These are phyloP conservation scores for Diaporthe helianthi DNA, from an alignment of 2,329 filamentous ascomycete genomes.

Conservation along the genomic window DNA sequence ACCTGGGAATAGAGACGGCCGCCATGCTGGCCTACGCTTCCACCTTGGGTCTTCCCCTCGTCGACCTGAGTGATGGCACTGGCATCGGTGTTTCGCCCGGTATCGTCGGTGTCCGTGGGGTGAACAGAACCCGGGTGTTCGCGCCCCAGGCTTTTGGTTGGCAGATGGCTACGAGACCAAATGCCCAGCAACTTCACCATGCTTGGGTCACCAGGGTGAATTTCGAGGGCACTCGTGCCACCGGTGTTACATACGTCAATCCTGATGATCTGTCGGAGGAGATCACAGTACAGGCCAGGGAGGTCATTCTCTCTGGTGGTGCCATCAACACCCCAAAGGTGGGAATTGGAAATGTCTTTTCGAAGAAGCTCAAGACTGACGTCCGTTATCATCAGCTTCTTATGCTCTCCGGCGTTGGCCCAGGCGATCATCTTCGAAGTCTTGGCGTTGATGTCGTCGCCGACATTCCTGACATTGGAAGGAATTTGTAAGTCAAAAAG, in stretches of 20 bases:
- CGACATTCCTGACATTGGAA: neutral
- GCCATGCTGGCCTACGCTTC: neutral
- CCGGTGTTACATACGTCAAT: neutral
- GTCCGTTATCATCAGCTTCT: neutral
- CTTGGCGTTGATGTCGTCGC: neutral
- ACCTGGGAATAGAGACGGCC: neutral
- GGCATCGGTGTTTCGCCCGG: neutral
- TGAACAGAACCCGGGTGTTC: neutral
- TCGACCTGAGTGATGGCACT: neutral
- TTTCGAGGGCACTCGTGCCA: neutral
- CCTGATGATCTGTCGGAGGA: neutral
- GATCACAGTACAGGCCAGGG: neutral
- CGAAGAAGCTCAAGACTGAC: neutral
- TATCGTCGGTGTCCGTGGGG: neutral
- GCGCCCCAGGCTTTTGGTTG: slow-evolving; percentile 7
- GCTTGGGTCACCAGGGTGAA: neutral
- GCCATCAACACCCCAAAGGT: neutral
- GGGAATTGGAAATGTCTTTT: too few relatives aligned
- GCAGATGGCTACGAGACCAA: neutral
- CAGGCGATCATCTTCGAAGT: neutral
- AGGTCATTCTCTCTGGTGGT: neutral
- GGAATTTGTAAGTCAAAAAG: neutral
- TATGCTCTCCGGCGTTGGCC: neutral
- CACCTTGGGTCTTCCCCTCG: neutral
- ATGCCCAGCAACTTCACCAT: slow-evolving; percentile 1